Evolutionary conservation across 1,284 basidiomycete genomes (phyloP), one percentile per base, ranked within the genome.

Genomic region (Trametes sp.): DNA sequence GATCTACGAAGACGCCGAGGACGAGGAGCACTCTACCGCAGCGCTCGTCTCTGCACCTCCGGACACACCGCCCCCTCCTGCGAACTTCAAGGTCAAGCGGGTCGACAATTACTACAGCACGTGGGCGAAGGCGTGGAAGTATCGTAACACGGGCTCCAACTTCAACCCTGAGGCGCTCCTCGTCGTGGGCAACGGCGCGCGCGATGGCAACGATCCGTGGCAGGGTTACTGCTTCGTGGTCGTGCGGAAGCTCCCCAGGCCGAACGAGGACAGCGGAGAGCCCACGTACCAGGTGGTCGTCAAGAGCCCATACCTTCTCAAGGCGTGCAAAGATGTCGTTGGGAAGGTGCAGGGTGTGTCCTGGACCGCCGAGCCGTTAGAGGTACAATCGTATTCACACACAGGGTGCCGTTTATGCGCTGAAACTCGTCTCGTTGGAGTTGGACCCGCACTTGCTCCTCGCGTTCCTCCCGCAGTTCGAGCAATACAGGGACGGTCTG

Each of bases 121-220:
- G 58, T 86, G 84, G 85, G 77, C 76, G 38, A 84, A 81, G 69
- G 70, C 71, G 26, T 86, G 83, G 84, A 86, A 83, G 73, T 86
- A 86, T 66, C 63, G 83, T 80, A 84, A 82, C 72, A 84, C 79
- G 62, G 82, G 78, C 60, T 78, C 84, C 1, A 82, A 80, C 63
- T 78, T 84, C 52, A 77, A 77, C 0, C 78, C 82, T 11, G 84
- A 86, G 69, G 73, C 74, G 4, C 57, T 79, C 44, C 78, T 51
- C 79, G 46, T 56, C 28, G 35, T 56, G 46, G 59, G 54, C 23
- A 64, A 57, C 44, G 65, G 64, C 8, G 62, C 77, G 28, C 51
- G 51, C 24, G 73, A 77, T 13, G 75, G 73, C 11, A 80, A 80
- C 60, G 85, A 87, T 62, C 77, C 78, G 4, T 86, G 84, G 84